Conservation (phyloP, 768 basidiomycete species). For the Zangia roseola region DNA sequence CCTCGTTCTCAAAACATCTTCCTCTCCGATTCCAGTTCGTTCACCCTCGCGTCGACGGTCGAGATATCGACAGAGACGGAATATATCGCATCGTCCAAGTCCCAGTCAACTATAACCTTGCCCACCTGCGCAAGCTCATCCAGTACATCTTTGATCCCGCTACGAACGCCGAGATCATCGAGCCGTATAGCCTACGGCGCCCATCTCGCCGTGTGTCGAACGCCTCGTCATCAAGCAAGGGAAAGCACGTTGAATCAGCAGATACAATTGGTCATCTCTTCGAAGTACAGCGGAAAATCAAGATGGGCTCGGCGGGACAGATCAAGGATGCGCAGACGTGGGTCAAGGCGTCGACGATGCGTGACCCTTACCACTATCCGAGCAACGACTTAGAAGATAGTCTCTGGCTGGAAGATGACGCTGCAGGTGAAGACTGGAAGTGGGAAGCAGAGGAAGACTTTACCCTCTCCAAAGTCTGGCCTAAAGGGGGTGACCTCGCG, state of each 20-base stretch:
- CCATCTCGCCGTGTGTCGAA: slow-evolving; percentile 26
- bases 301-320: slow-evolving; percentile 47
- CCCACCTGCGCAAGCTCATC: slow-evolving; percentile 61
- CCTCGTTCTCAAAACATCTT: slow-evolving; percentile 58
- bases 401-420: slow-evolving; percentile 28
- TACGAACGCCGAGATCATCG: slow-evolving; percentile 23
- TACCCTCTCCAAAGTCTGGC: slow-evolving; percentile 59
- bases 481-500: slow-evolving; percentile 37
- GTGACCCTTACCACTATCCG: slow-evolving; percentile 47
- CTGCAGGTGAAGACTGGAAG: slow-evolving; percentile 50
- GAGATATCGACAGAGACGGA: slow-evolving; percentile 40
- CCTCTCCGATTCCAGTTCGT: slow-evolving; percentile 63
- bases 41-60: slow-evolving; percentile 29
- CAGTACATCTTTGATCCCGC: slow-evolving; percentile 52
- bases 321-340: slow-evolving; percentile 50
- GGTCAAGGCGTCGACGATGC: slow-evolving; percentile 50
- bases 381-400: slow-evolving; percentile 40
- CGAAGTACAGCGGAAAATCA: slow-evolving; percentile 51
- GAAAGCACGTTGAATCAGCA: slow-evolving; percentile 16
- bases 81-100: slow-evolving; percentile 67
- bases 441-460: slow-evolving; percentile 75
- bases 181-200: slow-evolving; percentile 18
- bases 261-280: slow-evolving; percentile 50
- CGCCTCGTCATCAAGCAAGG: slow-evolving; percentile 14
- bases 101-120: slow-evolving; percentile 67